These are phyloP conservation scores for Phycomyces blakesleeanus DNA, from an alignment of 192 early-diverging fungal species.

Conservation along the genomic window DNA sequence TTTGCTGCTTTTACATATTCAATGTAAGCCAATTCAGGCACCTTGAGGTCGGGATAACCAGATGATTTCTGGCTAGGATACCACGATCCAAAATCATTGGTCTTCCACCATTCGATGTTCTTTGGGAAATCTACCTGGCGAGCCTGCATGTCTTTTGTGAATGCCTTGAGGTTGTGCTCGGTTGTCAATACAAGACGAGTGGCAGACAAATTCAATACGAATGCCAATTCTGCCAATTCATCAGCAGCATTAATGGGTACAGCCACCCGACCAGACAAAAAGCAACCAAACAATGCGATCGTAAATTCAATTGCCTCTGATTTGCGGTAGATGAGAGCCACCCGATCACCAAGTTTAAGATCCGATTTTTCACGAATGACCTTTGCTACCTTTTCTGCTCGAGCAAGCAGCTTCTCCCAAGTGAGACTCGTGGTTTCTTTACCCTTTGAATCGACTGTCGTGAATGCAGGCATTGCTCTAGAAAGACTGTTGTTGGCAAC, in stretches of 20 bases:
- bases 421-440: constrained; percentile 63
- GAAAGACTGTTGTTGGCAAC: constrained; percentile 44
- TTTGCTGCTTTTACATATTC: constrained; percentile 82
- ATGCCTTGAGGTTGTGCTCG: constrained; percentile 68
- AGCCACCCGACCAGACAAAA: constrained; percentile 75
- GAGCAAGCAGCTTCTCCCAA: constrained; percentile 68
- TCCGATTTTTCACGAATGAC: constrained; percentile 60
- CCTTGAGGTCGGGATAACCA: constrained; percentile 46
- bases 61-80: constrained; percentile 46
- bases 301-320: constrained; percentile 79
- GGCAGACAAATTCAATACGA: constrained; percentile 67
- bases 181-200: constrained; percentile 75
- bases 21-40: constrained; percentile 74
- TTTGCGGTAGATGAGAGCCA: constrained; percentile 79
- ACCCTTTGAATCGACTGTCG: constrained; percentile 70
- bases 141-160: constrained; percentile 67
- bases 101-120: constrained; percentile 77
- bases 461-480: constrained; percentile 56
- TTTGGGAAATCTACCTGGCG: constrained; percentile 61
- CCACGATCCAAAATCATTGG: constrained; percentile 69
- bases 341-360: constrained; percentile 59
- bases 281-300: constrained; percentile 78
- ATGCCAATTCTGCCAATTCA: constrained; percentile 72
- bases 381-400: constrained; percentile 69
- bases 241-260: constrained; percentile 83